Evolutionary conservation across 1,284 basidiomycete species (phyloP).

Genomic region (Fomitopsis palustris): DNA sequence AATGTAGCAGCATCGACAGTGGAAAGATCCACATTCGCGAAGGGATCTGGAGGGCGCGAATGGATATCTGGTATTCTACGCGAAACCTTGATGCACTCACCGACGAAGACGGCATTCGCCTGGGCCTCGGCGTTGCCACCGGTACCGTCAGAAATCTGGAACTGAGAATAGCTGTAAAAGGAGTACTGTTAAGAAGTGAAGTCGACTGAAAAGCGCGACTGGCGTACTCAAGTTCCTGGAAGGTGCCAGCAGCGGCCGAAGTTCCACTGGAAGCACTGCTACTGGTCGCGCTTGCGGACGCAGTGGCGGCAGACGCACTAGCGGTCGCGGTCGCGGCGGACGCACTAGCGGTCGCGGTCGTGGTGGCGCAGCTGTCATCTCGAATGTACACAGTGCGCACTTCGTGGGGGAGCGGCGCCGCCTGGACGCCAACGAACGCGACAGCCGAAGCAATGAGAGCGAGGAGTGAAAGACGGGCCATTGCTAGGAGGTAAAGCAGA

Average conservation of each 20-base stretch:
- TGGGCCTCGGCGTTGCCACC: constrained; percentile 38
- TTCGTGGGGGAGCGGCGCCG: not conserved
- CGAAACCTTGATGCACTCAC: constrained; percentile 26
- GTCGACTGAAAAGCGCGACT: not conserved
- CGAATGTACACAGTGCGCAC: not conserved
- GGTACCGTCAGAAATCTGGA: constrained; percentile 46
- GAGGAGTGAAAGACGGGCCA: not conserved
- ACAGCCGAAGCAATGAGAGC: not conserved
- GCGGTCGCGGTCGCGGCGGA: not conserved
- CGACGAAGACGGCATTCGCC: constrained; percentile 42
- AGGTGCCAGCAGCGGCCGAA: not conserved
- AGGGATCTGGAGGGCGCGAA: constrained; percentile 37
- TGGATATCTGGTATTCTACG: constrained; percentile 29
- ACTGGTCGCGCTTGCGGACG: not conserved
- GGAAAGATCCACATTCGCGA: constrained; percentile 34
- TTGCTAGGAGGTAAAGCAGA: not conserved
- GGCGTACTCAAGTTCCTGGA: not conserved
- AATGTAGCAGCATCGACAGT: constrained; percentile 25
- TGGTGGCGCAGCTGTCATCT: not conserved
- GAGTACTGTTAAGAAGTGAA: not conserved
- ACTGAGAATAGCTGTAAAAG: constrained; percentile 33
- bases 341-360: not conserved
- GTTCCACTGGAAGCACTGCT: not conserved
- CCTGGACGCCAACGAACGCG: not conserved
- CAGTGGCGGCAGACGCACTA: not conserved